phyloP scores from a whole-genome alignment of 23 red algal species.

The Gracilaria vermiculophylla region DNA sequence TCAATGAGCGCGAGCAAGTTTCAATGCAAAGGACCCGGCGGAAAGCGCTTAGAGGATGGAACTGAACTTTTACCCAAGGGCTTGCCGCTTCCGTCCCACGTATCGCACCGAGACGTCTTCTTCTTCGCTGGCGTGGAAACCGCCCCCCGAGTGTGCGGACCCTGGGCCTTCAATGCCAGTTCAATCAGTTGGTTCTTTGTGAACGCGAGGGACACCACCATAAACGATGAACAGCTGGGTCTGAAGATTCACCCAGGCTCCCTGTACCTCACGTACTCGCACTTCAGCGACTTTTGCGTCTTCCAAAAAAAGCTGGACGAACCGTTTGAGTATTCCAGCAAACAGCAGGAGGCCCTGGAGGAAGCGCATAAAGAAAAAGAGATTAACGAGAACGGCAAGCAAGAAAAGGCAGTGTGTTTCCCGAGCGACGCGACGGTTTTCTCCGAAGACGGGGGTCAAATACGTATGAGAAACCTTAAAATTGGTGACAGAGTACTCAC shows the following conservation, averaged over 20 bases:
- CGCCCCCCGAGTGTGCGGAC: constrained; percentile 22
- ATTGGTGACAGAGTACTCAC: constrained; percentile 51
- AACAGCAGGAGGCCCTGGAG: neutral
- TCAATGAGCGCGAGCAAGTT: constrained; percentile 10
- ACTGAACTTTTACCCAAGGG: neutral
- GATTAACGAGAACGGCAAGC: neutral
- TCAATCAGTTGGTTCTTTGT: constrained; percentile 52
- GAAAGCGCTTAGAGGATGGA: constrained; percentile 5
- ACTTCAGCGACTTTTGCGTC: constrained; percentile 47
- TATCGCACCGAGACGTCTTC: neutral
- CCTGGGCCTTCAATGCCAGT: constrained; percentile 58
- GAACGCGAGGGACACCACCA: neutral
- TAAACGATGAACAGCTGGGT: constrained; percentile 2
- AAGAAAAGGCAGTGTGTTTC: constrained; percentile 46
- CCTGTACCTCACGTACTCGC: constrained; percentile 38
- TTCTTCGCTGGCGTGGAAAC: constrained; percentile 60
- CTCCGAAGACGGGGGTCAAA: neutral
- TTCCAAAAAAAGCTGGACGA: constrained; percentile 6
- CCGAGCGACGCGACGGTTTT: constrained; percentile 21
- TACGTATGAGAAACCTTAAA: constrained; percentile 48
- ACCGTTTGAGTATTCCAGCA: neutral
- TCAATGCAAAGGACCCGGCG: constrained; percentile 13
- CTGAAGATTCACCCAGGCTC: constrained; percentile 13
- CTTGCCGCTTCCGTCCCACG: constrained; percentile 10
- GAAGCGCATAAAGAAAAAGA: constrained; percentile 13